Conservation (phyloP, 2,329 filamentous ascomycete genomes). For the Thielaviopsis populi region DNA sequence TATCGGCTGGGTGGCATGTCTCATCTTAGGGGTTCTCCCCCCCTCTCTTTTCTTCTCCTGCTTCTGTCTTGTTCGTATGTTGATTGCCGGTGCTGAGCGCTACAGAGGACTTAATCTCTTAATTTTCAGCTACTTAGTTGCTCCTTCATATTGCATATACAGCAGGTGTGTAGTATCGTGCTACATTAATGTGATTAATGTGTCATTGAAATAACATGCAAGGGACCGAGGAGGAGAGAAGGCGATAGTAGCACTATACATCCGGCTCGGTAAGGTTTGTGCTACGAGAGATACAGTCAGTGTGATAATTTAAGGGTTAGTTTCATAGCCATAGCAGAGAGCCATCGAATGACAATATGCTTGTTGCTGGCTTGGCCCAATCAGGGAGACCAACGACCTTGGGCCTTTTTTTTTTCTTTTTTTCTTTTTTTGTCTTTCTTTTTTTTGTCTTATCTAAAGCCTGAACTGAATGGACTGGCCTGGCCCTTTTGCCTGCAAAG, state of each 20-base stretch:
- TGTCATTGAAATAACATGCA: not conserved
- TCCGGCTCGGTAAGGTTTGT: not conserved
- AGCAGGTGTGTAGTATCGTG: not conserved
- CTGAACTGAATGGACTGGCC: too few relatives aligned
- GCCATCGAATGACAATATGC: too few relatives aligned
- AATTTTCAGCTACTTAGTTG: not conserved
- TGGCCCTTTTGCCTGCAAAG: not conserved
- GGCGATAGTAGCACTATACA: not conserved
- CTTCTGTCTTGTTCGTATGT: too few relatives aligned
- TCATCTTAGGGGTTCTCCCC: not conserved
- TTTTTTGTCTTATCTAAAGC: too few relatives aligned
- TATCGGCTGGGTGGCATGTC: not conserved
- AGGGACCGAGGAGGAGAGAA: not conserved
- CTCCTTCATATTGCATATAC: not conserved
- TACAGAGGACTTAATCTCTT: not conserved
- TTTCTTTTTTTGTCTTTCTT: too few relatives aligned
- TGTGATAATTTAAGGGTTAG: too few relatives aligned
- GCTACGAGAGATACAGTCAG: too few relatives aligned
- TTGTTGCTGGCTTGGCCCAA: too few relatives aligned
- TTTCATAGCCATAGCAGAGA: too few relatives aligned
- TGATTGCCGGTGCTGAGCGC: too few relatives aligned
- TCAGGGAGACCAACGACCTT: too few relatives aligned
- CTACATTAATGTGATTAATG: not conserved
- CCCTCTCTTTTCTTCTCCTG: not conserved
- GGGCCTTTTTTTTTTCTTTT: too few relatives aligned